Base-by-base conservation (phyloP, 2,329 filamentous ascomycete species). In the Celoporthe dispersa region DNA sequence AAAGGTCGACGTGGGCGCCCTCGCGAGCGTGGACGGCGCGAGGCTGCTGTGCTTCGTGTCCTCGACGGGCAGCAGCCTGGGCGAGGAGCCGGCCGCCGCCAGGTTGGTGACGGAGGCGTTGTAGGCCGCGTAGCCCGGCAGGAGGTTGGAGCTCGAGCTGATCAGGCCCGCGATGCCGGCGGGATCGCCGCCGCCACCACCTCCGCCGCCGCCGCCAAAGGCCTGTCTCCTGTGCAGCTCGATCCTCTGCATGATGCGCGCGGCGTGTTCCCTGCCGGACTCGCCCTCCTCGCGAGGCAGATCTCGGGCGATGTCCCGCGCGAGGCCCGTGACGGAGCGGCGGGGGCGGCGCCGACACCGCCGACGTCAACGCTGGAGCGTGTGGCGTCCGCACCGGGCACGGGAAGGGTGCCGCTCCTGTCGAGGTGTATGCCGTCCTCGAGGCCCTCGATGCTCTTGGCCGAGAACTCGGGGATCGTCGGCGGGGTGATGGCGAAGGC, bases 401-500 rank as follows among this genome's bases (percentile, higher is more conserved):
- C 78, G 41, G 89, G 86, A 16, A 95, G 84, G 5, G 89, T 91
- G 37, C 84, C 84, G n/a, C 84, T 80, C 70, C 91, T 87, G 51
- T 95, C 93, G 28, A 84, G 70, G 7, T 73, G 73, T 1, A 57
- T 76, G 22, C 74, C 72, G 33, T 79, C 79, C 55, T 81, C 80
- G 28, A 84, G 75, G 51, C 72, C 73, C 70, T 79, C 75, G 69
- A 90, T 84, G 8, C 87, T 84, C 76, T 92, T 94, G 28, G 94
- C 93, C 5, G 95, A 94, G 78, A 98, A 98, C 78, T 98, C 95
- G 0, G 94, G 92, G 7, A 94, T 91, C 39, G 92, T 90, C 19
- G 96, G 93, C 11, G 94, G 92, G 3, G 92, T 96, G 74, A 99
- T 97, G 8, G 94, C 92, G 81, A 98, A 99, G 16, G 96, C 96